A percentile compares a stretch with the other conserved stretches of the same genome.
phyloP scores from a whole-genome alignment of 2,329 filamentous ascomycete species.

The Botrytis elliptica region DNA sequence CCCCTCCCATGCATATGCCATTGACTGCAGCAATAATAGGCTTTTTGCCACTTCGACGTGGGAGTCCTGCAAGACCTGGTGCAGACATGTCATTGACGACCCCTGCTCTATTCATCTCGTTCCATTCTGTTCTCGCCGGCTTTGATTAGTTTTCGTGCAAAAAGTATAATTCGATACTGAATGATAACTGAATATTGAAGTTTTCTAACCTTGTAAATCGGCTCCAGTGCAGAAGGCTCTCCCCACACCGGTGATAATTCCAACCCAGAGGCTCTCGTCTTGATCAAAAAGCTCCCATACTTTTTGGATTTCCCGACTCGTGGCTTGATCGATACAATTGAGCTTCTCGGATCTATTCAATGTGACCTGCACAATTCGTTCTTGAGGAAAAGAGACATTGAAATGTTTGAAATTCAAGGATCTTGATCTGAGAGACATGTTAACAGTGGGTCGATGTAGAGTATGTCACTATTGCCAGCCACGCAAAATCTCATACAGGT shows the following conservation, averaged over 20 bases:
- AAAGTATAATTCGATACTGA: neutral
- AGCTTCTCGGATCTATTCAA: conserved; percentile 57
- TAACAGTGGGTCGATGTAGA: neutral
- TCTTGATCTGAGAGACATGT: conserved; percentile 17
- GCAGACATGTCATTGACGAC: conserved; percentile 34
- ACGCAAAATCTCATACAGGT: neutral
- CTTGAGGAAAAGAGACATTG: conserved; percentile 48
- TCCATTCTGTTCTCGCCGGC: conserved; percentile 49
- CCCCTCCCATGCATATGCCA: conserved; percentile 69
- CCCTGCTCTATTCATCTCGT: conserved; percentile 36
- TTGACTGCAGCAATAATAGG: conserved; percentile 74
- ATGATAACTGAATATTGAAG: conserved; percentile 45
- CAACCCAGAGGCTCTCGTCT: conserved; percentile 58
- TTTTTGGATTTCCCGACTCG: conserved; percentile 43
- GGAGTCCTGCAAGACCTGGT: conserved; percentile 47
- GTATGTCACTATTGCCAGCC: conserved; percentile 3
- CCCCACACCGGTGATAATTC: conserved; percentile 60
- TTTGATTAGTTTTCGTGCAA: conserved; percentile 35
- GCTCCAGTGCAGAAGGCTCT: conserved; percentile 65
- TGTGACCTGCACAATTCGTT: conserved; percentile 57
- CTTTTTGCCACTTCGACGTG: conserved; percentile 61
- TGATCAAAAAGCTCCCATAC: conserved; percentile 60
- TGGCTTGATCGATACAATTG: conserved; percentile 49
- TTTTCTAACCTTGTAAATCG: conserved; percentile 52
- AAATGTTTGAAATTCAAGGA: conserved; percentile 24